Base-by-base conservation (phyloP, 2,329 filamentous ascomycete species). In the Hymenoscyphus occultus region DNA sequence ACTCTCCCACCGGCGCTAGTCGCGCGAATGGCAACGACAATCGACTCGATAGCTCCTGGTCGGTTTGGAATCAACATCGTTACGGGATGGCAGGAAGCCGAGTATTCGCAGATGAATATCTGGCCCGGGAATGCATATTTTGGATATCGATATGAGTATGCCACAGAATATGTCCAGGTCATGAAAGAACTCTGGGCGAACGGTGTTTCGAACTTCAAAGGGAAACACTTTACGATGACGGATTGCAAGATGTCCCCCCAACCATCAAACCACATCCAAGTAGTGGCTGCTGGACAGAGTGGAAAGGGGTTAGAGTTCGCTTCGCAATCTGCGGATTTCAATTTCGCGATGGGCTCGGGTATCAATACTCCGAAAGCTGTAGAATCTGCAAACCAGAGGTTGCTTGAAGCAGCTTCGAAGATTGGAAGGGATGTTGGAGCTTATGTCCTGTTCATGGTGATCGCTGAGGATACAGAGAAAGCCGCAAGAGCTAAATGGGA, bases 381-480 rank as follows among this genome's bases (percentile, higher is more conserved):
- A 64, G 69, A 60, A 10, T 65, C 68, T 39, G 68, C 70, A 5
- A 75, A 73, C 62, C 59, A 69, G 42, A 70, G 71, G 10, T 67
- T 77, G 28, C 69, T 76, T 2, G 75, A 74, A 56, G 75, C 74
- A 9, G 69, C 69, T 12, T 60, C 69, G 56, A 72, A 73, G 65
- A 66, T 68, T 3, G 71, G 72, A 5, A 71, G 73, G 19, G 74
- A 77, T 56, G 74, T 76, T 16, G 74, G 75, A 58, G 73, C 72
- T n/a, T 76, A 75, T 64, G 72, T 74, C 1, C 67, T 77, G 2
- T 76, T 76, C 61, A 76, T 75, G 73, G 56, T 76, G 31, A 76
- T 76, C 58, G 71, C 74, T 16, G 75, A 74, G 28, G 74, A 74
- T 56, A 76, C 73, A 16, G 71, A 76, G 58, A 72, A 74, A 65